phyloP scores from a whole-genome alignment of 2,329 filamentous ascomycete species.

The Diaporthe ilicicola region DNA sequence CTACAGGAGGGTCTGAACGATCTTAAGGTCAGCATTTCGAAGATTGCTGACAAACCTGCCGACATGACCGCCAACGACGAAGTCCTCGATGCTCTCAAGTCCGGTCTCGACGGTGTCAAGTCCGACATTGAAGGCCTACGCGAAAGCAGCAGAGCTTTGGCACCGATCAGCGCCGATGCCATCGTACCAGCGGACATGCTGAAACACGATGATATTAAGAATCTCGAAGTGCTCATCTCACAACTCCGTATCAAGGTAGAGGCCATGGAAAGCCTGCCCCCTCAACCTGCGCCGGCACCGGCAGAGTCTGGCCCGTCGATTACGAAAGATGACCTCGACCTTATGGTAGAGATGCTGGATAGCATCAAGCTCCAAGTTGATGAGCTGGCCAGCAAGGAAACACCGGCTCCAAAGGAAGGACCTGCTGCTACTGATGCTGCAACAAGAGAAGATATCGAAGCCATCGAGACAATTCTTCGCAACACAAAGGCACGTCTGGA shows the following conservation, averaged over 20 bases:
- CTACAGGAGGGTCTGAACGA: constrained; percentile 87
- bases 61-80: constrained; percentile 89
- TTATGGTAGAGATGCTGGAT: constrained; percentile 63
- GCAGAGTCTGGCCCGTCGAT: constrained; percentile 41
- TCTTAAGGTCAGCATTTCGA: constrained; percentile 80
- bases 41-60: constrained; percentile 77
- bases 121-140: constrained; percentile 82
- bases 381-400: constrained; percentile 41
- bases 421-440: constrained; percentile 57
- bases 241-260: constrained; percentile 88
- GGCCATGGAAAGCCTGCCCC: constrained; percentile 66
- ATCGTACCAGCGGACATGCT: constrained; percentile 62
- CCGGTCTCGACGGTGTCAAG: constrained; percentile 79
- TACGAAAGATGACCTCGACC: constrained; percentile 63
- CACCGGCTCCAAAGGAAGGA: constrained; percentile 35
- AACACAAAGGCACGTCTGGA: constrained; percentile 91
- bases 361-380: constrained; percentile 50
- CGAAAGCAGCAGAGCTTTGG: constrained; percentile 62
- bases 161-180: constrained; percentile 60
- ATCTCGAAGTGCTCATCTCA: constrained; percentile 83
- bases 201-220: constrained; percentile 80
- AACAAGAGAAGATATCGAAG: constrained; percentile 84
- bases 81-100: constrained; percentile 85
- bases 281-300: constrained; percentile 45
- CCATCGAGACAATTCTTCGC: constrained; percentile 87